A percentile compares a stretch with the other conserved stretches of the same genome.
Evolutionary conservation across 345 rosid species (phyloP).

Genomic region (Heritiera littoralis): DNA sequence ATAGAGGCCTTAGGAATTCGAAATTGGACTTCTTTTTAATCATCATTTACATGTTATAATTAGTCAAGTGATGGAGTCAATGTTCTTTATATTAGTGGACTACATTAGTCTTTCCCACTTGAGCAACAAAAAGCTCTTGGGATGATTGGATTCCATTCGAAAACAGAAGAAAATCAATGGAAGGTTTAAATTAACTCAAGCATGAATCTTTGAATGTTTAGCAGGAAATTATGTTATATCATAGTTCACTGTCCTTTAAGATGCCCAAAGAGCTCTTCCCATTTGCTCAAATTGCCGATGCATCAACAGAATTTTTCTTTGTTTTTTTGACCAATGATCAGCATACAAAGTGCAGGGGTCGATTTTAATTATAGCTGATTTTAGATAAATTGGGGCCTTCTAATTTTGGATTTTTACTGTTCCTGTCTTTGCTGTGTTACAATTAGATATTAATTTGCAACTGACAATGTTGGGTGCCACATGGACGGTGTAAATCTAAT

Average conservation of each 20-base stretch:
- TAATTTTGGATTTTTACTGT: background rate
- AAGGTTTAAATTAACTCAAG: conserved; percentile 16
- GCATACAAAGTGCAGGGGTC: background rate
- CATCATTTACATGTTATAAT: background rate
- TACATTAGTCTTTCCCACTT: conserved; percentile 8
- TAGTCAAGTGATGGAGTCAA: background rate
- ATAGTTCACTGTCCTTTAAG: background rate
- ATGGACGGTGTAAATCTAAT: conserved; percentile 9
- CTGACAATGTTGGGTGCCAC: conserved; percentile 6
- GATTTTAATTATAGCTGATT: background rate
- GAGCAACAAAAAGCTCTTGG: background rate
- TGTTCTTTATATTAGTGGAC: conserved; percentile 3
- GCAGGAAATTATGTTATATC: background rate
- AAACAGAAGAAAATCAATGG: conserved; percentile 10
- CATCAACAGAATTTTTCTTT: conserved; percentile 10
- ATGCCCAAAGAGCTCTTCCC: conserved; percentile 11
- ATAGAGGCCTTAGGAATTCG: background rate
- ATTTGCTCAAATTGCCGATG: conserved; percentile 12
- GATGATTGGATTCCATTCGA: conserved; percentile 8
- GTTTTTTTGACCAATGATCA: conserved; percentile 12
- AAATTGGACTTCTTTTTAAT: too few species aligned
- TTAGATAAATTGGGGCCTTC: background rate
- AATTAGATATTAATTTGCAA: background rate
- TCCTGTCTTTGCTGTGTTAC: background rate
- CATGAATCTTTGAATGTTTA: conserved; percentile 2